Conservation (phyloP, 2,329 filamentous ascomycete genomes). For the Teratosphaeria viscida region DNA sequence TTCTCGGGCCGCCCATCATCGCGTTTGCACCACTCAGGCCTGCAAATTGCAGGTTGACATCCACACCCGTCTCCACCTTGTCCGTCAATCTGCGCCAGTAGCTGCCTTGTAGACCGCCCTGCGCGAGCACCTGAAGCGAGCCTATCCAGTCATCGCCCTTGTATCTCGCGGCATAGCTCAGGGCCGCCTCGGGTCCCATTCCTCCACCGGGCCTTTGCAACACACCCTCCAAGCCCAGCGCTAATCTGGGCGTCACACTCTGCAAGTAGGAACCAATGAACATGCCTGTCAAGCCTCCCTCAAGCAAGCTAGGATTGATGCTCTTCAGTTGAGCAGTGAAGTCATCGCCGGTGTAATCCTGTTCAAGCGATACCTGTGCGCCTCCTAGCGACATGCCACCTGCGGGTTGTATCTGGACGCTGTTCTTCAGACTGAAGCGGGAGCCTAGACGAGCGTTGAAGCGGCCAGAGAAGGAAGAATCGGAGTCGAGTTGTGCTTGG, state of each 20-base stretch:
- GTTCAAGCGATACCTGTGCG: slow-evolving; percentile 86
- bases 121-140: slow-evolving; percentile 77
- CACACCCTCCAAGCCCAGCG: slow-evolving; percentile 82
- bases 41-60: slow-evolving; percentile 79
- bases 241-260: slow-evolving; percentile 74
- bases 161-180: slow-evolving; percentile 88
- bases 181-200: slow-evolving; percentile 77
- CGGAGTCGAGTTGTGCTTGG: slow-evolving; percentile 91
- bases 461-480: slow-evolving; percentile 73
- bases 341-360: slow-evolving; percentile 87
- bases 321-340: slow-evolving; percentile 90
- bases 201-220: slow-evolving; percentile 82
- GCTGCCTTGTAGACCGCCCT: slow-evolving; percentile 77
- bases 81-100: slow-evolving; percentile 93
- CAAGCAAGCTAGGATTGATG: slow-evolving; percentile 87
- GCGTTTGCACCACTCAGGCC: slow-evolving; percentile 44
- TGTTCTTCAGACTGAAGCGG: slow-evolving; percentile 73
- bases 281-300: slow-evolving; percentile 88
- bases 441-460: slow-evolving; percentile 88
- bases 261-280: slow-evolving; percentile 94
- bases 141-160: slow-evolving; percentile 88
- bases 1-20: slow-evolving; percentile 66
- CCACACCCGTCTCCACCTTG: slow-evolving; percentile 90
- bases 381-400: slow-evolving; percentile 45
- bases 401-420: slow-evolving; percentile 66